phyloP scores from a whole-genome alignment of 176 grass and related monocot species.

The Chloris gayana region DNA sequence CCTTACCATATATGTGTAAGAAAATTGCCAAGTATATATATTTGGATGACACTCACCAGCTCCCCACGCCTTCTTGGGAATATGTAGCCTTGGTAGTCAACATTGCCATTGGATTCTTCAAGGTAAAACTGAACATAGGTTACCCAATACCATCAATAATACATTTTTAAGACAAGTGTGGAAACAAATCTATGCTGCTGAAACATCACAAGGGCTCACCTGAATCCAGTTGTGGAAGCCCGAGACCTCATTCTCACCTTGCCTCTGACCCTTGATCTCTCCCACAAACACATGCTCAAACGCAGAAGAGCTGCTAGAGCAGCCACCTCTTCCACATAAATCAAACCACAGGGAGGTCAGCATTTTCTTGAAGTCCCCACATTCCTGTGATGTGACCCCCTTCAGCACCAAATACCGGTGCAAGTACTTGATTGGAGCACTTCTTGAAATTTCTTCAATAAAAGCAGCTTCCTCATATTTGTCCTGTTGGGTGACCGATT shows the following conservation, averaged over 20 bases:
- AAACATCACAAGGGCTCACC: constrained; percentile 26
- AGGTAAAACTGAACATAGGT: constrained; percentile 64
- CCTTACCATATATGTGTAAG: neutral
- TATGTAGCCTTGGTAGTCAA: constrained; percentile 71
- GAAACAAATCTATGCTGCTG: constrained; percentile 1
- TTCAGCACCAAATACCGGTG: constrained; percentile 61
- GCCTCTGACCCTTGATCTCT: constrained; percentile 54
- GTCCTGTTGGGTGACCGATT: constrained; percentile 56
- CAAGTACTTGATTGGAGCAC: constrained; percentile 56
- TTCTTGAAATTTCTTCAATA: constrained; percentile 73
- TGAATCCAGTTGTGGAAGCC: constrained; percentile 83
- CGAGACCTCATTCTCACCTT: constrained; percentile 54
- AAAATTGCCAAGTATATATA: neutral
- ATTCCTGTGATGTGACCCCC: constrained; percentile 37
- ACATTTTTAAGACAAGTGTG: neutral
- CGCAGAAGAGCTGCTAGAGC: constrained; percentile 52
- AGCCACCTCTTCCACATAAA: constrained; percentile 65
- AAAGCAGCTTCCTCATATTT: constrained; percentile 68
- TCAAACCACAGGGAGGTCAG: constrained; percentile 61
- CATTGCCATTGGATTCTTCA: constrained; percentile 67
- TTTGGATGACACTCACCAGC: constrained; percentile 41
- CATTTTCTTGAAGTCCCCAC: constrained; percentile 59
- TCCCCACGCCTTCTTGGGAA: constrained; percentile 60
- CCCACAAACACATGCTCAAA: constrained; percentile 80
- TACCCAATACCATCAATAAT: constrained; percentile 4